Evolutionary conservation across 2,329 filamentous ascomycete species (phyloP), one percentile per base, ranked within the genome.

Genomic region (Sporothrix euskadiensis): DNA sequence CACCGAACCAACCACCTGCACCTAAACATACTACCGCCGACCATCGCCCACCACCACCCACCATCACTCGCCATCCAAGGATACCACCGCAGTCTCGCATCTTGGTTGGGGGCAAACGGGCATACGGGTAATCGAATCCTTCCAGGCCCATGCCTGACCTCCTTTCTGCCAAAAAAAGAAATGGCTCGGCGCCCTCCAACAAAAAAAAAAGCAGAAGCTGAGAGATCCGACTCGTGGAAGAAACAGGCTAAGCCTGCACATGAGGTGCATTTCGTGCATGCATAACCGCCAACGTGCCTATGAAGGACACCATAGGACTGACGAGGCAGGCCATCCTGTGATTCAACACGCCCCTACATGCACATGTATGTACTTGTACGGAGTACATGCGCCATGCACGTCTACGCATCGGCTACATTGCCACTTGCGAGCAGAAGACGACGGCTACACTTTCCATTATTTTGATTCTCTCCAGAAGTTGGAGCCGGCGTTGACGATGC

Each of bases 191-290:
- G n/a, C 61, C 39, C 8, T n/a, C 61, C 22, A 26, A 66, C 26
- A 26, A 47, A 35, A 35, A 47, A 35, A 35, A 16, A 49, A 49
- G 35, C 22, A 22, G 16, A 69, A 54, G 32, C 30, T 7, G 26
- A 3, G 49, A 26, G 22, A 70, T 70, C 68, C 52, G 52, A 70
- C 68, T 70, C 52, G 68, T 70, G 68, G 68, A 59, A 70, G 68
- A 59, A 70, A 22, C 47, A 16, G n/a, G 44, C n/a, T 41, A 19
- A 47, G 39, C 9, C 61, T 47, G 39, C 39, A 66, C 39, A 66
- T 47, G 39, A 66, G 39, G 39, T 47, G 61, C 39, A 39, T 65
- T 63, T 22, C 35, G 9, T 22, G 19, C 32, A 65, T 65, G 39
- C 61, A 16, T 30, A 9, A 4, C 61, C 26, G 19, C 61, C 35